Conservation (phyloP, 1,284 basidiomycete genomes). For the Microbotryomycetes sp. region DNA sequence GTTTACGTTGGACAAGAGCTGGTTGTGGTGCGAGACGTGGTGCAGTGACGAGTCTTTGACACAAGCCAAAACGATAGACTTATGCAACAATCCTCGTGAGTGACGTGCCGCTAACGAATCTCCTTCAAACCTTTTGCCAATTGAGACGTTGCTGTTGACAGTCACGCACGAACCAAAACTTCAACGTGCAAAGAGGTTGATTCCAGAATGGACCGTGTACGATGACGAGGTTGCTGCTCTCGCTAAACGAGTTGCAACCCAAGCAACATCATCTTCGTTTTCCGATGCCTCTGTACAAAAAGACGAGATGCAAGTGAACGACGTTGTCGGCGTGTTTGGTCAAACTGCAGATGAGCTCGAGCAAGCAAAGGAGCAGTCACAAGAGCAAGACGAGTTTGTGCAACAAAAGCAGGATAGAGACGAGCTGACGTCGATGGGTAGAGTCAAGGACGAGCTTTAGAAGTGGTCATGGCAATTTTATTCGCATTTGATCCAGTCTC, state of each 20-base stretch:
- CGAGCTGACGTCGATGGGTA: not conserved
- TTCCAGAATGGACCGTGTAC: constrained; percentile 95
- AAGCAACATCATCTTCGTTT: not conserved
- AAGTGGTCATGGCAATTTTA: not conserved
- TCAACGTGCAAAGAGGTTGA: constrained; percentile 72
- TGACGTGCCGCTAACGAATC: constrained; percentile 4
- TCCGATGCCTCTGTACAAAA: not conserved
- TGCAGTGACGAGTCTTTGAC: constrained; percentile 72
- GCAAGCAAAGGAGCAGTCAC: constrained; percentile 25
- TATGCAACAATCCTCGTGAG: constrained; percentile 72
- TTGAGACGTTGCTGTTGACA: constrained; percentile 1
- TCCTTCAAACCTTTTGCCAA: not conserved
- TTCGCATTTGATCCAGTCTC: not conserved
- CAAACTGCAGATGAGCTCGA: constrained; percentile 24
- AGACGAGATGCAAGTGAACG: not conserved
- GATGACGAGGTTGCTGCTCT: constrained; percentile 49
- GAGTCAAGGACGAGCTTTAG: constrained; percentile 13
- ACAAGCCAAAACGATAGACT: constrained; percentile 79
- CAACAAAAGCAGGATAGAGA: not conserved
- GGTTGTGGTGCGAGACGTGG: constrained; percentile 71
- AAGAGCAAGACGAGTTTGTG: constrained; percentile 20
- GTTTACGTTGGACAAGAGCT: constrained; percentile 80
- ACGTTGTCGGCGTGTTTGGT: constrained; percentile 6
- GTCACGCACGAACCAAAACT: constrained; percentile 73
- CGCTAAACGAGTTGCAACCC: constrained; percentile 34